A percentile compares a stretch with the other conserved stretches of the same genome.
Conservation (phyloP, 352 stramenopile species). For the Pythium chondricola region DNA sequence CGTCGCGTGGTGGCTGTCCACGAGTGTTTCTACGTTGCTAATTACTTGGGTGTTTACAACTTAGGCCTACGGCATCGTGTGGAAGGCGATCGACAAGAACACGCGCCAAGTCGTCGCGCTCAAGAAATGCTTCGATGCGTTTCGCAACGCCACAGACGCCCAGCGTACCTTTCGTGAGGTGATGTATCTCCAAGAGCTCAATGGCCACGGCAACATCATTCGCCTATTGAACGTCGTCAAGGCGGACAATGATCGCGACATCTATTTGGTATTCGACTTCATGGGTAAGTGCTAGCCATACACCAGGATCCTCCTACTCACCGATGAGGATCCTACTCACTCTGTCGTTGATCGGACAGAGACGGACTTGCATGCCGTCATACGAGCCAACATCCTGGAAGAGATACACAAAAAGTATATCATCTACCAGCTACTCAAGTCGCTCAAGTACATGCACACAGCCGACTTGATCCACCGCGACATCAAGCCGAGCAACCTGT, state of each 20-base stretch:
- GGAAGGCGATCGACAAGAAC: conserved; percentile 94
- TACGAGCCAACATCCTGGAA: conserved; percentile 92
- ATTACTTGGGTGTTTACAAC: too few species aligned
- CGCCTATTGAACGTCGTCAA: conserved; percentile 91
- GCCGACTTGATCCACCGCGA: conserved; percentile 93
- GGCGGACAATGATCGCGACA: conserved; percentile 94
- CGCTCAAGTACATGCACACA: conserved; percentile 96
- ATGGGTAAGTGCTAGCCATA: conserved; percentile 69
- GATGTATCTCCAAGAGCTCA: conserved; percentile 93
- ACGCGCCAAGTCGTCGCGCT: conserved; percentile 87
- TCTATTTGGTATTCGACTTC: conserved; percentile 96
- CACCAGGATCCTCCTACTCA: neutral
- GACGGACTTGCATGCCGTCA: conserved; percentile 94
- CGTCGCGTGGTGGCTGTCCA: too few species aligned
- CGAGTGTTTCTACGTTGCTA: too few species aligned
- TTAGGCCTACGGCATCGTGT: conserved; percentile 94
- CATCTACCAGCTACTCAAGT: conserved; percentile 95
- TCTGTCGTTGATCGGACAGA: conserved; percentile 43
- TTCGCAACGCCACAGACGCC: conserved; percentile 93
- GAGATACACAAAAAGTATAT: conserved; percentile 98
- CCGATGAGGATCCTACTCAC: neutral
- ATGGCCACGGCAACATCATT: conserved; percentile 93
- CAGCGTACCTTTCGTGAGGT: conserved; percentile 95
- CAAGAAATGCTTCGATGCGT: conserved; percentile 97
- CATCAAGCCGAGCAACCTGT: conserved; percentile 96